A percentile compares a stretch with the other conserved stretches of the same genome.
Evolutionary conservation across 495 filamentous ascomycete genomes (phyloP).

Genomic region (Neurospora sp.): DNA sequence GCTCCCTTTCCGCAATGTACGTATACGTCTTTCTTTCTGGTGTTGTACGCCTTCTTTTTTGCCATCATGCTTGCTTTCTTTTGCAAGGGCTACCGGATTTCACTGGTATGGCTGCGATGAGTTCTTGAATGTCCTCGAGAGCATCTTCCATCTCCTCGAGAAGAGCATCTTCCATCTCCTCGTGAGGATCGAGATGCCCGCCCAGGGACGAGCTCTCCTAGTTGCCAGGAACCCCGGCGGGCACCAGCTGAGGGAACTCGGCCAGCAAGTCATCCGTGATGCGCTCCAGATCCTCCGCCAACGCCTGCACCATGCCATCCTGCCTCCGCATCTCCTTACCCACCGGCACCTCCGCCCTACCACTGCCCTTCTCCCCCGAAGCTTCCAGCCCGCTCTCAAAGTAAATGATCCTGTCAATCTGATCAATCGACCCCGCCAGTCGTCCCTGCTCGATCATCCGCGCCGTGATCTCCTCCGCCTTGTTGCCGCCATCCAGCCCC

Average conservation of each 20-base stretch:
- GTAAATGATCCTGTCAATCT: constrained; percentile 80
- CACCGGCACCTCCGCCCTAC: constrained; percentile 46
- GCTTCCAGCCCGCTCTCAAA: constrained; percentile 60
- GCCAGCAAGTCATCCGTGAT: constrained; percentile 65
- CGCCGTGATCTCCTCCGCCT: constrained; percentile 85
- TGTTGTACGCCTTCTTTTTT: neutral
- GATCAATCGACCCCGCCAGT: constrained; percentile 80
- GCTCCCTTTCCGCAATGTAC: neutral
- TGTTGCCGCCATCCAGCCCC: constrained; percentile 59
- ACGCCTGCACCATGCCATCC: constrained; percentile 76
- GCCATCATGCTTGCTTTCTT: neutral
- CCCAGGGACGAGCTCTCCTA: neutral
- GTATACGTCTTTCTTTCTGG: neutral
- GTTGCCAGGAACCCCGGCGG: constrained; percentile 8
- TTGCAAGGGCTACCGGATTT: neutral
- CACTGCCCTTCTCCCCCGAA: constrained; percentile 53
- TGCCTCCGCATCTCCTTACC: constrained; percentile 68
- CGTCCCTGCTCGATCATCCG: constrained; percentile 93
- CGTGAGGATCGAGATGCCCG: neutral
- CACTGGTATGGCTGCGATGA: neutral
- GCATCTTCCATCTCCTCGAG: neutral
- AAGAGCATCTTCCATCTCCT: neutral
- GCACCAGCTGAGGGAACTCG: constrained; percentile 49
- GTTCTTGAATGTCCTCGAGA: neutral
- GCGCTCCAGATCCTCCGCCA: constrained; percentile 83